A percentile compares a stretch with the other conserved stretches of the same genome.
phyloP scores from a whole-genome alignment of 257 asterid genomes.

The Jaltomata sinuosa region DNA sequence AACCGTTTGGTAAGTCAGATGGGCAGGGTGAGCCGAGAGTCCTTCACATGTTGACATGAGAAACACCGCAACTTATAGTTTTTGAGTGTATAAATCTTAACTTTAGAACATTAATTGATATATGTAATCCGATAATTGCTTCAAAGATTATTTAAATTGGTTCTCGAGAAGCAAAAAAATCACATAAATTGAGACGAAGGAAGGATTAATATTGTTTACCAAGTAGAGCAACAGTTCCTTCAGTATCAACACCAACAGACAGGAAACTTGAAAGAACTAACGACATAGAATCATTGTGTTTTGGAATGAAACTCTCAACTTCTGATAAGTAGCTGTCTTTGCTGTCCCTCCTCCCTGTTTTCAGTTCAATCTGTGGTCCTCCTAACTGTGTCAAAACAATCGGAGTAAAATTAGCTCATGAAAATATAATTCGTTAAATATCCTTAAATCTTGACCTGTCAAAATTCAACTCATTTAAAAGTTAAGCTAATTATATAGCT shows the following conservation, averaged over 20 bases:
- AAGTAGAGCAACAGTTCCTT: conserved; percentile 64
- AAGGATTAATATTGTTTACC: conserved; percentile 11
- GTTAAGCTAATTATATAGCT: background rate
- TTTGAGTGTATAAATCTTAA: too few species aligned
- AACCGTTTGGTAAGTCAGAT: too few species aligned
- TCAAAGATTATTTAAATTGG: background rate
- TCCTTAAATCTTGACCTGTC: background rate
- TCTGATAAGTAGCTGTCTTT: conserved; percentile 25
- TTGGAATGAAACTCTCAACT: conserved; percentile 50
- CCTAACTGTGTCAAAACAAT: conserved; percentile 30
- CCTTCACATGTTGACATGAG: too few species aligned
- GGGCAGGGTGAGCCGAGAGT: too few species aligned
- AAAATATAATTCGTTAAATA: background rate
- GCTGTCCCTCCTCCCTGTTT: conserved; percentile 76
- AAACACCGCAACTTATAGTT: too few species aligned
- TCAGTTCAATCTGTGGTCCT: conserved; percentile 59
- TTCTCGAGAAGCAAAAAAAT: rapidly evolving
- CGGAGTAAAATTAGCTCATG: background rate
- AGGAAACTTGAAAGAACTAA: conserved; percentile 44
- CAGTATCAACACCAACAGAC: conserved; percentile 45
- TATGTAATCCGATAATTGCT: background rate
- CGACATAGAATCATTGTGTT: conserved; percentile 55
- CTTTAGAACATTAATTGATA: too few species aligned
- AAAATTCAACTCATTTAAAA: too few species aligned
- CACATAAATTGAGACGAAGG: background rate